phyloP scores from a whole-genome alignment of 495 filamentous ascomycete genomes.

The Hapsidospora chrysogenum region DNA sequence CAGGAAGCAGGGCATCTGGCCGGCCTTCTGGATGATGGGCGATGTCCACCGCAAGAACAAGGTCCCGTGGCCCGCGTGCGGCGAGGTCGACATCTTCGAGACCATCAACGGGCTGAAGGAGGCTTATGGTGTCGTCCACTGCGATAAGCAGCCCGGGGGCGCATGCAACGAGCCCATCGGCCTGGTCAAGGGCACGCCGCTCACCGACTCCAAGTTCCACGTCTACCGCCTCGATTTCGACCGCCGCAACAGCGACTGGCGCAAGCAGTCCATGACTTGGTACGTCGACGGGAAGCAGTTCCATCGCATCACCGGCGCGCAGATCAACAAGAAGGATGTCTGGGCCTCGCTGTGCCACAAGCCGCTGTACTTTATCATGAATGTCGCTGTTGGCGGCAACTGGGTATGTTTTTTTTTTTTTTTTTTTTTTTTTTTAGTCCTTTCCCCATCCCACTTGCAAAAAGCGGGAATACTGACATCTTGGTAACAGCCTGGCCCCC shows the following conservation, averaged over 20 bases:
- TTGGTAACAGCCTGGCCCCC: slow-evolving; percentile 17
- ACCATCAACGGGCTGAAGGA: slow-evolving; percentile 24
- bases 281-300: slow-evolving; percentile 22
- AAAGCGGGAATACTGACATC: slow-evolving; percentile 1
- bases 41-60: slow-evolving; percentile 18
- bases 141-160: slow-evolving; percentile 20
- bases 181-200: slow-evolving; percentile 7
- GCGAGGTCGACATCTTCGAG: slow-evolving; percentile 37
- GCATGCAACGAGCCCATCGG: slow-evolving; percentile 31
- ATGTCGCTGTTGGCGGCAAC: slow-evolving; percentile 34
- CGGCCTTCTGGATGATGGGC: slow-evolving; percentile 37
- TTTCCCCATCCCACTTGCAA: not conserved
- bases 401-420: slow-evolving; percentile 17
- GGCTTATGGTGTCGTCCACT: slow-evolving; percentile 30
- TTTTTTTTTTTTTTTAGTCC: too few relatives aligned
- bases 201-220: slow-evolving; percentile 24
- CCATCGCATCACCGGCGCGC: slow-evolving; percentile 18
- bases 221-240: slow-evolving; percentile 29
- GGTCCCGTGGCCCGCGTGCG: slow-evolving; percentile 24
- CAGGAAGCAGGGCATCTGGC: slow-evolving; percentile 33
- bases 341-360: slow-evolving; percentile 28
- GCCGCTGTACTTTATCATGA: slow-evolving; percentile 28
- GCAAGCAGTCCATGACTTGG: slow-evolving; percentile 25
- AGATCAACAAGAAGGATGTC: slow-evolving; percentile 20
- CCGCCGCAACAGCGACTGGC: slow-evolving; percentile 20